phyloP scores from a whole-genome alignment of 352 stramenopile genomes.

The Globisporangium echinulatum region DNA sequence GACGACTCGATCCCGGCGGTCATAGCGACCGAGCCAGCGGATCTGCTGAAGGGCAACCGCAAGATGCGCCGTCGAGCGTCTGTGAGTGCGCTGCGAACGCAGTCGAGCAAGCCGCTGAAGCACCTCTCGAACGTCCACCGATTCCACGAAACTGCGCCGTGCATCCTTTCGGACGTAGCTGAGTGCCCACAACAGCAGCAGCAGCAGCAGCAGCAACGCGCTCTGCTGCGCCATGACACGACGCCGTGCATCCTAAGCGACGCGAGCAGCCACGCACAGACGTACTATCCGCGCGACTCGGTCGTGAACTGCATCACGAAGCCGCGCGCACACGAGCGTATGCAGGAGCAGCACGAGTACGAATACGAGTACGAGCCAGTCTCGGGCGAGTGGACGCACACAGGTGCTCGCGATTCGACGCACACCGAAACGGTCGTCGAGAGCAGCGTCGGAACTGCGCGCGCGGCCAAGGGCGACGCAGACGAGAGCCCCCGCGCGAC shows the following conservation, averaged over 20 bases:
- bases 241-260: background rate
- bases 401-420: too few relatives aligned
- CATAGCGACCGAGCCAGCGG: constrained; percentile 3
- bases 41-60: constrained; percentile 10
- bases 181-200: background rate
- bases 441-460: constrained; percentile 14
- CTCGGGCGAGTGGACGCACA: background rate
- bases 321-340: background rate
- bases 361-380: background rate
- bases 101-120: background rate
- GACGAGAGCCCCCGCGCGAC: constrained; percentile 16
- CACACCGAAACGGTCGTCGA: background rate
- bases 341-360: background rate
- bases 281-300: constrained; percentile 13
- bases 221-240: background rate
- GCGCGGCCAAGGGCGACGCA: background rate
- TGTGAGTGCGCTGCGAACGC: background rate
- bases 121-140: constrained; percentile 8
- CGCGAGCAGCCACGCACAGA: background rate
- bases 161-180: constrained; percentile 6
- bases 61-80: constrained; percentile 10
- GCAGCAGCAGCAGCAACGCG: background rate
- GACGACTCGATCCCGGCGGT: constrained; percentile 25
- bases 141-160: constrained; percentile 9
- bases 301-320: constrained; percentile 14